phyloP scores from a whole-genome alignment of 345 rosid genomes.

The Pelargonium nanum region DNA sequence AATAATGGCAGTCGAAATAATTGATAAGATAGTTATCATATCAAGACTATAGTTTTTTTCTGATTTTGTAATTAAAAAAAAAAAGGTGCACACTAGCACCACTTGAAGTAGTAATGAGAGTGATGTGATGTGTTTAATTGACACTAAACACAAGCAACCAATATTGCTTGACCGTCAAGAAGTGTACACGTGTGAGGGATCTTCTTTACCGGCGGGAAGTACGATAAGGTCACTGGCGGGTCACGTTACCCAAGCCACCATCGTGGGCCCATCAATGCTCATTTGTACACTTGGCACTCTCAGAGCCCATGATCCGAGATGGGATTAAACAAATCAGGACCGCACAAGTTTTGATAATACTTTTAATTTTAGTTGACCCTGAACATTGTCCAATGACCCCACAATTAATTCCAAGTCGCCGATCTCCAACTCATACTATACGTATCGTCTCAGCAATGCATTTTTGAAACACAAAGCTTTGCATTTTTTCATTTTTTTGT shows the following conservation, averaged over 20 bases:
- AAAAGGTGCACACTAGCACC: not conserved
- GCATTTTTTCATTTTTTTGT: too few relatives aligned
- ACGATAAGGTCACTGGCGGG: conserved; percentile 5
- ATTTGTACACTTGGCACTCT: not conserved
- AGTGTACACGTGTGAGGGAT: conserved; percentile 24
- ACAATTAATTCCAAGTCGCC: too few relatives aligned
- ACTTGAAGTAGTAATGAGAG: not conserved
- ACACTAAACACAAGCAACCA: not conserved
- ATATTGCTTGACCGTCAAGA: conserved; percentile 21
- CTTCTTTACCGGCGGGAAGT: conserved; percentile 33
- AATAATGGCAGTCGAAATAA: not conserved
- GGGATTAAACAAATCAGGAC: not conserved
- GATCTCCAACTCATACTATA: too few relatives aligned
- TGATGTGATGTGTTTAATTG: conserved; percentile 1
- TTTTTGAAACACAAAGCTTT: too few relatives aligned
- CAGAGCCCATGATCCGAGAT: not conserved
- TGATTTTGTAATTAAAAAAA: too few relatives aligned
- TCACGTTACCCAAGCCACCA: not conserved
- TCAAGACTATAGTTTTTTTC: too few relatives aligned
- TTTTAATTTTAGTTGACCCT: not conserved
- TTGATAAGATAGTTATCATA: not conserved
- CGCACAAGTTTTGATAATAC: conserved; percentile 6
- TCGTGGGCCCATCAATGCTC: not conserved
- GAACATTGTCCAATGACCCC: not conserved
- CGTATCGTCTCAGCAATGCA: too few relatives aligned